Base-by-base conservation (phyloP, 768 basidiomycete species). In the Psilocybe subaeruginosa region DNA sequence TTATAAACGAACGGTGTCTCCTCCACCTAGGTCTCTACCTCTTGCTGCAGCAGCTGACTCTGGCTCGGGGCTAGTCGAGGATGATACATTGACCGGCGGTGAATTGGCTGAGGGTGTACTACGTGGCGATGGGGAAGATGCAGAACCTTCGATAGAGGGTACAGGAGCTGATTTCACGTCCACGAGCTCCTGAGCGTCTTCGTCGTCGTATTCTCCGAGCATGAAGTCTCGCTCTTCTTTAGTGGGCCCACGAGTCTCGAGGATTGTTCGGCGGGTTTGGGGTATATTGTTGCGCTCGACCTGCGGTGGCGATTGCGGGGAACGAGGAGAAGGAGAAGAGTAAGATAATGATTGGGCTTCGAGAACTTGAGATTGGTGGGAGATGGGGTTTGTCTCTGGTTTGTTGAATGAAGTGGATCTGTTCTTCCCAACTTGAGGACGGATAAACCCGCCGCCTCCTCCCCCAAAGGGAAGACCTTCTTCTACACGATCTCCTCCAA, bases 371-470 rank as follows among this genome's bases (percentile, higher is more conserved):
- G 74, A 70, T 48, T 80, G 79, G 53, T 81, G 80, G 3, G 78
- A 79, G n/a, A 79, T 64, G 11, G 80, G 79, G 52, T 81, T 81
- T 17, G 75, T 80, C 6, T 75, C 71, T 54, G 60, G 54, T 29
- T 68, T 62, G 17, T 65, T 68, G 59, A 69, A 68, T 11, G 70
- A 52, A 12, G 59, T 48, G 8, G 61, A 56, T 17, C 54, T 52
- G 3, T 59, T 66, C 50, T 62, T 69, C 30, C 66, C 61, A 35
- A 58, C 55, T 60, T 72, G 71, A 0, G 77, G 76, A 47, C 77
- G 70, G 8, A 73, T 65, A 49, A 79, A 77, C 7, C 63, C 69
- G 12, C 63, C 58, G 7, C 37, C 41, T 12, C 50, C 56, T 8
- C 27, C 43, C 45, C 23, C 52, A n/a, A 31, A 59, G 1, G 46